Evolutionary conservation across 352 stramenopile genomes (phyloP).

Genomic region (Elongisporangium anandrum): DNA sequence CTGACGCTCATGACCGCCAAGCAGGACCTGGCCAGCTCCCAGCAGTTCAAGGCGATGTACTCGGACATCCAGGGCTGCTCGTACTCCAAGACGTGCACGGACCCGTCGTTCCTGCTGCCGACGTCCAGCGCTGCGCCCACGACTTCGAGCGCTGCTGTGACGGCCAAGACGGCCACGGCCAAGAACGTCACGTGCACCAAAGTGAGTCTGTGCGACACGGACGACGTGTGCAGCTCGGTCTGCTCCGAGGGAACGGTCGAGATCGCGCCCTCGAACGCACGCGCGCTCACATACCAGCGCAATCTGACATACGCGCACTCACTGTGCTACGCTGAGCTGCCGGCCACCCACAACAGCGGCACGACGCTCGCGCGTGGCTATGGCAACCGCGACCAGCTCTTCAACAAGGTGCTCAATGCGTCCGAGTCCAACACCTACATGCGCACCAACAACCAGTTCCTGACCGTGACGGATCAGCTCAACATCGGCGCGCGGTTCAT

Average conservation of each 20-base stretch:
- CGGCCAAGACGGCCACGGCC: slow-evolving; percentile 28
- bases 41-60: slow-evolving; percentile 38
- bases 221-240: slow-evolving; percentile 59
- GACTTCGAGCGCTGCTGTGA: slow-evolving; percentile 8
- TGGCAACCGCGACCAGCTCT: slow-evolving; percentile 72
- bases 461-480: slow-evolving; percentile 76
- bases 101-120: slow-evolving; percentile 32
- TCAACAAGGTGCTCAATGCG: slow-evolving; percentile 48
- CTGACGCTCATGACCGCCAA: slow-evolving; percentile 51
- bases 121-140: slow-evolving; percentile 14
- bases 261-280: slow-evolving; percentile 52
- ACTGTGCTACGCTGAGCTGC: slow-evolving; percentile 67
- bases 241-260: slow-evolving; percentile 52
- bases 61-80: slow-evolving; percentile 29
- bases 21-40: too few relatives aligned
- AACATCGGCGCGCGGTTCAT: slow-evolving; percentile 72
- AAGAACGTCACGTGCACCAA: slow-evolving; percentile 51
- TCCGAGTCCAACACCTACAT: slow-evolving; percentile 51
- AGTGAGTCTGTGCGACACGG: slow-evolving; percentile 44
- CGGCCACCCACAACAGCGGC: slow-evolving; percentile 72
- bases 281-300: slow-evolving; percentile 58
- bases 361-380: slow-evolving; percentile 68
- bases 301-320: slow-evolving; percentile 64
- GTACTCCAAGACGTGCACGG: slow-evolving; percentile 34
- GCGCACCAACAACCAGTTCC: slow-evolving; percentile 71